Evolutionary conservation across 2,329 filamentous ascomycete genomes (phyloP), one percentile per base, ranked within the genome.

Genomic region (Clarireedia homoeocarpa): DNA sequence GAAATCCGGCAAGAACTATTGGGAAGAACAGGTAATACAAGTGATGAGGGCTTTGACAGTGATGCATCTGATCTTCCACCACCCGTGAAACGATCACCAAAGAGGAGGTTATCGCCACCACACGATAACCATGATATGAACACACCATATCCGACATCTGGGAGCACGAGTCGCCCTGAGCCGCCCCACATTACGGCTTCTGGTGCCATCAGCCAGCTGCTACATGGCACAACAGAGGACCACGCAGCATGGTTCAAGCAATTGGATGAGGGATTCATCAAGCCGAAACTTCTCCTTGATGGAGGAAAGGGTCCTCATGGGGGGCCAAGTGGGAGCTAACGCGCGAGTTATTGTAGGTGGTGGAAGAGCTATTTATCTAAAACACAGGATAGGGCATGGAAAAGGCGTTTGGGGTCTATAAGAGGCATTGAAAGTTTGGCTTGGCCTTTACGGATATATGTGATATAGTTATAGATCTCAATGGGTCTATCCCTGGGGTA

Each of bases 251-350:
- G 95, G 73, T 95, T 99, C 71, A 85, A 85, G 63, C 91, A 96
- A 72, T 75, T 99, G 58, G 94, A 99, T 70, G 94, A 99, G 71
- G 90, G 91, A 59, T 96, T 91, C 70, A 91, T 97, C 72, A 97
- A 97, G 76, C 92, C 92, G 17, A 89, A 86, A 68, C 73, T 97
- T 55, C 72, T 97, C 62, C 79, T 97, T 20, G 91, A 96, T 72
- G 87, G 86, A 14, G 68, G 68, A 3, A 69, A 67, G 44, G 62
- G 64, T 4, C 61, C 63, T 40, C 61, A 66, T 52, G 61, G 63
- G 46, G 65, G 66, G 6, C 58, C 63, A n/a, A 62, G 60, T 17
- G 54, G 54, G 15, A 40, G 34, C 46, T 56, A 40, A 34, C 4
- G 24, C 17, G 12, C 6, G 14, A 27, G 30, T 40, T 40, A 51